Percentiles rank a stretch among this genome's conserved stretches.
Conservation (phyloP, 257 asterid species). For the Ophiorrhiza pumila region DNA sequence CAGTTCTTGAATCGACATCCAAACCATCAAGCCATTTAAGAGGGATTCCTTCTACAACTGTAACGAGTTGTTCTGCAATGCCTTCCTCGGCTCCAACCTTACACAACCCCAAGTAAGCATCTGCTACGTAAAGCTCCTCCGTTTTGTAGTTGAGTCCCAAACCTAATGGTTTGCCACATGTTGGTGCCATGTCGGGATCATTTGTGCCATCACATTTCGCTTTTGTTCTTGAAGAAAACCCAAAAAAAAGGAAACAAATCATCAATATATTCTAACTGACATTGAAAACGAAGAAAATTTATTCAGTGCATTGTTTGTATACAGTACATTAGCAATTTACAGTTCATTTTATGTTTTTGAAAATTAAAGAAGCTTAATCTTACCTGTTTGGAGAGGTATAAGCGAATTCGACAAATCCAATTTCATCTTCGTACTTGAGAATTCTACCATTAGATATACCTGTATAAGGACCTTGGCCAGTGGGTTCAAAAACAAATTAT, state of each 20-base stretch:
- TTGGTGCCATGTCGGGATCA: constrained; percentile 4
- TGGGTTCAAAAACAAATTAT: constrained; percentile 28
- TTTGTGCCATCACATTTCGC: constrained; percentile 39
- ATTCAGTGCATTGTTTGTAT: too few species aligned
- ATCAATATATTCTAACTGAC: too few species aligned
- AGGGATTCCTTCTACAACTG: constrained; percentile 1
- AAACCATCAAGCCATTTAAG: constrained; percentile 11
- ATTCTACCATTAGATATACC: constrained; percentile 53
- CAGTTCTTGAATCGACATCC: constrained; percentile 4
- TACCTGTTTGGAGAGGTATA: constrained; percentile 42
- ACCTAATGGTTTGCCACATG: constrained; percentile 49
- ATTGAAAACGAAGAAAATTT: too few species aligned
- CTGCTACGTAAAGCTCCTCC: constrained; percentile 35
- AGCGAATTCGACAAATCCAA: constrained; percentile 41
- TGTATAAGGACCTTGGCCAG: constrained; percentile 40
- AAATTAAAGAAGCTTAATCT: too few species aligned
- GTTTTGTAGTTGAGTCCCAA: constrained; percentile 37
- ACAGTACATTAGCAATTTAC: too few species aligned
- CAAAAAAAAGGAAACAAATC: background rate
- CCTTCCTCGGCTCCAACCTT: constrained; percentile 12
- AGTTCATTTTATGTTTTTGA: too few species aligned
- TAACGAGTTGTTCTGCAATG: constrained; percentile 13
- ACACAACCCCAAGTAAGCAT: constrained; percentile 31
- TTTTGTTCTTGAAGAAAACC: constrained; percentile 43
- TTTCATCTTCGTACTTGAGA: constrained; percentile 26